These are phyloP conservation scores for Triticum monococcum DNA, from an alignment of 176 grass and related monocot species.

Conservation along the genomic window DNA sequence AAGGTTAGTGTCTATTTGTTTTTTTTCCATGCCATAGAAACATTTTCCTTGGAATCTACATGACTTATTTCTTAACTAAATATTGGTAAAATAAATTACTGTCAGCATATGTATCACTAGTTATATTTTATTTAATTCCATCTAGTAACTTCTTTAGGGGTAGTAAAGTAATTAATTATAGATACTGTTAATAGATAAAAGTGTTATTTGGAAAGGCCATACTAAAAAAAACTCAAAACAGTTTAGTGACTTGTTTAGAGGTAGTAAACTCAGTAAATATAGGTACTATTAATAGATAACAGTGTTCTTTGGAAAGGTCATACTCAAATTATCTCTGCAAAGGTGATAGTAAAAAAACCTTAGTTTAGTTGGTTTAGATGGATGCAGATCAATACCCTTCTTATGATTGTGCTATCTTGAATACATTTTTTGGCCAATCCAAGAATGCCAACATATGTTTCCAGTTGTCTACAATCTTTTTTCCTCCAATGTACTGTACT, in stretches of 20 bases:
- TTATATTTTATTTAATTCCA: slow-evolving; percentile 18
- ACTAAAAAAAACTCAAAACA: neutral
- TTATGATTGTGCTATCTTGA: neutral
- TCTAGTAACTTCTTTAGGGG: slow-evolving; percentile 2
- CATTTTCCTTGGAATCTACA: slow-evolving; percentile 3
- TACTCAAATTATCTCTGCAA: slow-evolving; percentile 14
- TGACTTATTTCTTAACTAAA: neutral
- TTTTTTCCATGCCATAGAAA: neutral
- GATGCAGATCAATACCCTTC: neutral
- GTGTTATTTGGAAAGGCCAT: neutral
- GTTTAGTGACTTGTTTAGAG: slow-evolving; percentile 12
- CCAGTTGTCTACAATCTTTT: neutral
- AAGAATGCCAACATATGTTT: slow-evolving; percentile 20
- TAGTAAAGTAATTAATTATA: slow-evolving; percentile 8
- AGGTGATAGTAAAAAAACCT: neutral
- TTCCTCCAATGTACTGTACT: neutral
- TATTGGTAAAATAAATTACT: slow-evolving; percentile 21
- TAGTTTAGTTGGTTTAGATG: slow-evolving; percentile 13
- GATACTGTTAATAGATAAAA: neutral
- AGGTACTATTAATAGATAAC: slow-evolving; percentile 7
- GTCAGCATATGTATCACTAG: slow-evolving; percentile 10
- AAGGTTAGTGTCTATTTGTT: slow-evolving; percentile 53
- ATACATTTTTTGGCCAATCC: slow-evolving; percentile 1
- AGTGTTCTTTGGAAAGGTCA: slow-evolving; percentile 2
- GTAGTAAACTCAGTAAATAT: slow-evolving; percentile 13